A percentile compares a stretch with the other conserved stretches of the same genome.
Conservation (phyloP, 2,329 filamentous ascomycete species). For the Ophiocordyceps sinensis region DNA sequence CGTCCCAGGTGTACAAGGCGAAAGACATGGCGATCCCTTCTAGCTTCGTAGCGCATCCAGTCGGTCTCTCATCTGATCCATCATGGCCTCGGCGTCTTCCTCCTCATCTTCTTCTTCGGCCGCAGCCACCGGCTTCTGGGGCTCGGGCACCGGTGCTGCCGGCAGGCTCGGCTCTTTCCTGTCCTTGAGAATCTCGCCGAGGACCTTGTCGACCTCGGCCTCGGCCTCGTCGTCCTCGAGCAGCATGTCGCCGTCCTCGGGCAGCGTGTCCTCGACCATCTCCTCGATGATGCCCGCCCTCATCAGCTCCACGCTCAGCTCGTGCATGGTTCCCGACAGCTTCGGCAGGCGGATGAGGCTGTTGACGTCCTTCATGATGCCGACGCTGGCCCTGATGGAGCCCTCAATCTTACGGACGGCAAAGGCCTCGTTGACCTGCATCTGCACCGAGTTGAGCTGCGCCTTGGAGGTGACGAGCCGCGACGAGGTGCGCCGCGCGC, state of each 20-base stretch:
- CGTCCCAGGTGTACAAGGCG: neutral
- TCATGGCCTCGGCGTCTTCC: slow-evolving; percentile 75
- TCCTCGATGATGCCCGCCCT: slow-evolving; percentile 96
- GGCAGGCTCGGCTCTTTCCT: slow-evolving; percentile 47
- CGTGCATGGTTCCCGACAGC: slow-evolving; percentile 75
- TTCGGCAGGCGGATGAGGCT: slow-evolving; percentile 70
- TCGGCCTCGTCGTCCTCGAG: slow-evolving; percentile 66
- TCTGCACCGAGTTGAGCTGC: slow-evolving; percentile 81
- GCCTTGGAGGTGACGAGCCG: slow-evolving; percentile 79
- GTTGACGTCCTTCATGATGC: slow-evolving; percentile 97
- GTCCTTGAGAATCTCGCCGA: slow-evolving; percentile 82
- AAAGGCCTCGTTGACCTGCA: slow-evolving; percentile 97
- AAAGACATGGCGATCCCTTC: neutral
- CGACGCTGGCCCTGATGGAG: slow-evolving; percentile 69
- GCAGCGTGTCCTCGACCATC: slow-evolving; percentile 79
- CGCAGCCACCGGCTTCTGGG: slow-evolving; percentile 35
- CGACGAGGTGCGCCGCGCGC: slow-evolving; percentile 58
- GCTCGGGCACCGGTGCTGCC: slow-evolving; percentile 38
- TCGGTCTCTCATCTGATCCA: slow-evolving; percentile 86
- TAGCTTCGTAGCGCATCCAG: slow-evolving; percentile 84
- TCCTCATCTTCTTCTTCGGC: slow-evolving; percentile 61
- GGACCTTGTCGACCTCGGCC: slow-evolving; percentile 78
- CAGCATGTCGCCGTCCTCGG: slow-evolving; percentile 56
- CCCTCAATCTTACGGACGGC: slow-evolving; percentile 92
- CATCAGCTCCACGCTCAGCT: slow-evolving; percentile 74